Evolutionary conservation across 2,329 filamentous ascomycete genomes (phyloP).

Genomic region (Fusarium pininemorale): DNA sequence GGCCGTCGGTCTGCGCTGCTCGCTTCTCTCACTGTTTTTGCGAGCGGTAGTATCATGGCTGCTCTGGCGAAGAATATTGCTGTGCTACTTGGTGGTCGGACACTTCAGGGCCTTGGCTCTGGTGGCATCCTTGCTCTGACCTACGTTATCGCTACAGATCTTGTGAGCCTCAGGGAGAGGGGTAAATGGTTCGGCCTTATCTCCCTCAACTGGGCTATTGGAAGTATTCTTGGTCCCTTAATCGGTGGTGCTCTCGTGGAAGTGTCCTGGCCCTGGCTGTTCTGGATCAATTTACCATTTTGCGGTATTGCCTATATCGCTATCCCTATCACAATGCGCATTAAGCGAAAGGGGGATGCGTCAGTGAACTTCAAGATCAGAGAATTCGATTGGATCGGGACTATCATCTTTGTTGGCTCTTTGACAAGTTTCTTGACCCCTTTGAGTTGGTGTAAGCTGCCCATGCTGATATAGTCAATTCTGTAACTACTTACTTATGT

Average conservation of each 20-base stretch:
- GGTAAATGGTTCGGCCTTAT: conserved; percentile 52
- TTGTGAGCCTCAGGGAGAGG: conserved; percentile 55
- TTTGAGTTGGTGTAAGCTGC: conserved; percentile 34
- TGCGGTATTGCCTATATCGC: conserved; percentile 33
- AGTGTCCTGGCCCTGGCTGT: conserved; percentile 69
- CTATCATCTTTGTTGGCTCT: conserved; percentile 66
- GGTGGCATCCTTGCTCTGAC: conserved; percentile 59
- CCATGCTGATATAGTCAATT: neutral
- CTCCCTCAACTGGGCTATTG: conserved; percentile 62
- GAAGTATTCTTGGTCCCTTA: conserved; percentile 54
- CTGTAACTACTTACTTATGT: conserved; percentile 3
- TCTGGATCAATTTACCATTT: conserved; percentile 71
- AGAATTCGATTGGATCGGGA: conserved; percentile 70
- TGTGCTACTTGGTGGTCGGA: conserved; percentile 57
- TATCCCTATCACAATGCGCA: conserved; percentile 32
- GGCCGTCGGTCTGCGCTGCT: conserved; percentile 33
- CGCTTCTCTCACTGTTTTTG: conserved; percentile 31
- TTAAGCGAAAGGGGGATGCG: conserved; percentile 23
- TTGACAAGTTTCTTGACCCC: conserved; percentile 54
- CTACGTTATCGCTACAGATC: conserved; percentile 57
- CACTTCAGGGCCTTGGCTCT: conserved; percentile 61
- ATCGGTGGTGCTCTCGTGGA: conserved; percentile 64
- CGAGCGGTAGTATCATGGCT: conserved; percentile 32
- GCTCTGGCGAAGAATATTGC: conserved; percentile 33
- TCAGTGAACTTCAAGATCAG: conserved; percentile 23